Percentiles rank a stretch among this genome's conserved stretches.
phyloP scores from a whole-genome alignment of 768 basidiomycete genomes.

The Hydnomerulius pinastri region DNA sequence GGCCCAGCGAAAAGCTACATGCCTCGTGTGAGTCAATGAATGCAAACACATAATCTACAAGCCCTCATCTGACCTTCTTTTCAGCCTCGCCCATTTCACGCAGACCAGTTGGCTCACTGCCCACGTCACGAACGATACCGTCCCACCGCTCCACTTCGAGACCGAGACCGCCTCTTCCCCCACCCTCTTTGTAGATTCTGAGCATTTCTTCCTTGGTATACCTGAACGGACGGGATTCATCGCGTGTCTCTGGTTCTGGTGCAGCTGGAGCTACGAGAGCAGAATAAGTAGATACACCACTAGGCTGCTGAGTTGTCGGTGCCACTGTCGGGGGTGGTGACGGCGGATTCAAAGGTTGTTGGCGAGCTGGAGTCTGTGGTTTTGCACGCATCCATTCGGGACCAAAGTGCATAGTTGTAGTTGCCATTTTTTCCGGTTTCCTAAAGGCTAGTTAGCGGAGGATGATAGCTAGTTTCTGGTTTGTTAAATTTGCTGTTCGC shows the following conservation, averaged over 20 bases:
- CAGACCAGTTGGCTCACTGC: conserved; percentile 69
- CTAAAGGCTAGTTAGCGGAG: conserved; percentile 7
- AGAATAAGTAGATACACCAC: conserved; percentile 74
- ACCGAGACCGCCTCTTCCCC: conserved; percentile 70
- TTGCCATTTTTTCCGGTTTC: conserved; percentile 43
- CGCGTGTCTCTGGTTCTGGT: conserved; percentile 54
- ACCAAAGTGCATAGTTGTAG: conserved; percentile 85
- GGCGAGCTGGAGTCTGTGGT: conserved; percentile 54
- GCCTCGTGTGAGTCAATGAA: conserved; percentile 30
- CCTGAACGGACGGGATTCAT: conserved; percentile 76
- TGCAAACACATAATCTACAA: conserved; percentile 8
- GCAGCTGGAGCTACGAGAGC: conserved; percentile 50
- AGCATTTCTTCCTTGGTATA: conserved; percentile 87
- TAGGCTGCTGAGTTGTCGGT: conserved; percentile 46
- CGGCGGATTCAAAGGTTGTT: conserved; percentile 56
- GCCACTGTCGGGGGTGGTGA: conserved; percentile 55
- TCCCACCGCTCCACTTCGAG: conserved; percentile 90
- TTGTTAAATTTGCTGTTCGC: conserved; percentile 11
- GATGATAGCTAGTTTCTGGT: conserved; percentile 3
- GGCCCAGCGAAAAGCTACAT: conserved; percentile 73
- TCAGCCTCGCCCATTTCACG: conserved; percentile 82
- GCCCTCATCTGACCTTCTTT: conserved; percentile 69
- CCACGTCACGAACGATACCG: conserved; percentile 79
- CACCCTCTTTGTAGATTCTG: conserved; percentile 79
- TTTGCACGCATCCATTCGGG: conserved; percentile 93